Percentiles rank a stretch among this genome's conserved stretches.
Conservation (phyloP, 306 rosid species). For the Dryas drummondii region DNA sequence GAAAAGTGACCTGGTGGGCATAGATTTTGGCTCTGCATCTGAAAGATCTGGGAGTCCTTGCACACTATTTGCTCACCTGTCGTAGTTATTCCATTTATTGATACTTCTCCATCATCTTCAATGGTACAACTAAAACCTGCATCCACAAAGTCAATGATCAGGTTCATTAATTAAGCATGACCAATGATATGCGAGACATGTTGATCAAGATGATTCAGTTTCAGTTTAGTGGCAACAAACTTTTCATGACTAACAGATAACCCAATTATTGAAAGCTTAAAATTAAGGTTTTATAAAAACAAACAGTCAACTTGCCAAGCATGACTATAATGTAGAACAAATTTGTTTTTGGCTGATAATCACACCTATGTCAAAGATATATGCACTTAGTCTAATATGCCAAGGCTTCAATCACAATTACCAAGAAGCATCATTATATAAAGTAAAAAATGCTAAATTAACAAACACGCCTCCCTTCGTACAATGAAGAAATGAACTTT, state of each 20-base stretch:
- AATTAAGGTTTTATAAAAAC: not conserved
- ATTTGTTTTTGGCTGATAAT: not conserved
- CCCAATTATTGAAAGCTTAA: not conserved
- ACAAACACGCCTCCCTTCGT: not conserved
- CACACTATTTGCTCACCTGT: constrained; percentile 70
- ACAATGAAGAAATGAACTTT: not conserved
- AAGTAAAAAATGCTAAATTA: not conserved
- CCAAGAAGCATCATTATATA: not conserved
- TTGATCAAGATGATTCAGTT: not conserved
- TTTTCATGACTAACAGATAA: not conserved
- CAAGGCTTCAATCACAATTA: not conserved
- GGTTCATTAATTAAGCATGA: constrained; percentile 12
- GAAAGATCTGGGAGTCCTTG: constrained; percentile 66
- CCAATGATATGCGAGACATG: not conserved
- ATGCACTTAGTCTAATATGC: not conserved
- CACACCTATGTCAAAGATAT: not conserved
- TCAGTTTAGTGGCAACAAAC: not conserved
- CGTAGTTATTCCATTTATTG: constrained; percentile 55
- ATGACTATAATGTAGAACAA: not conserved
- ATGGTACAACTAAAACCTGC: constrained; percentile 78
- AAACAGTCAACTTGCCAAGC: not conserved
- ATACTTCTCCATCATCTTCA: constrained; percentile 56
- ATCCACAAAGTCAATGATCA: constrained; percentile 25
- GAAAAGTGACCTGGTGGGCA: constrained; percentile 80
- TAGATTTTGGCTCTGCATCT: constrained; percentile 73